These are phyloP conservation scores for Colletotrichum truncatum DNA, from an alignment of 2,329 filamentous ascomycete genomes.

Conservation along the genomic window DNA sequence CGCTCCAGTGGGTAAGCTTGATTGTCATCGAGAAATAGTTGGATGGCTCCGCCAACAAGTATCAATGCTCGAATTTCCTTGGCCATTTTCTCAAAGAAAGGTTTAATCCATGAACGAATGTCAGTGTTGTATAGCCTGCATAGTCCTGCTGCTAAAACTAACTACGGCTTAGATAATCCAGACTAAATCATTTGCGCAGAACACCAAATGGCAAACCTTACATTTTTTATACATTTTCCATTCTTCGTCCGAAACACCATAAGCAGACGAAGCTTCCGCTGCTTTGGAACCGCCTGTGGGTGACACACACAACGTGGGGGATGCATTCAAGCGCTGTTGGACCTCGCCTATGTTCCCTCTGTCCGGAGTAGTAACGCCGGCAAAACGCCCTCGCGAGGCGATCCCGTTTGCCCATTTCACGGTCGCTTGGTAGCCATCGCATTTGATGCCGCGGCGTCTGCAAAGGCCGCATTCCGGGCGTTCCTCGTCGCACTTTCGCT, in stretches of 20 bases:
- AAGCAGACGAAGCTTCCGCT: too few species aligned
- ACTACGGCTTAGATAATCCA: too few species aligned
- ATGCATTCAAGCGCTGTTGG: too few species aligned
- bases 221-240: too few species aligned
- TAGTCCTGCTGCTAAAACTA: not conserved
- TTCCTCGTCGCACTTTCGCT: not conserved
- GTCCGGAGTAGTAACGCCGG: too few species aligned
- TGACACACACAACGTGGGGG: too few species aligned
- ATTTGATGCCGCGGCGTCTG: not conserved
- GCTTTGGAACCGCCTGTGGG: too few species aligned
- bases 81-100: not conserved
- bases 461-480: not conserved
- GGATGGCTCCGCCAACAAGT: not conserved
- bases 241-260: too few species aligned
- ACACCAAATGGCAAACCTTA: too few species aligned
- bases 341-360: too few species aligned
- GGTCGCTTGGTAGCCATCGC: not conserved
- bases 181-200: too few species aligned
- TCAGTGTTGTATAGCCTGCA: not conserved
- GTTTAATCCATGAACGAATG: not conserved
- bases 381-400: not conserved
- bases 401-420: not conserved
- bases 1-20: not conserved
- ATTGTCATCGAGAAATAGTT: not conserved
- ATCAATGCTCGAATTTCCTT: not conserved